Base-by-base conservation (phyloP, 352 stramenopile genomes). In the Phytophthora nicotianae region DNA sequence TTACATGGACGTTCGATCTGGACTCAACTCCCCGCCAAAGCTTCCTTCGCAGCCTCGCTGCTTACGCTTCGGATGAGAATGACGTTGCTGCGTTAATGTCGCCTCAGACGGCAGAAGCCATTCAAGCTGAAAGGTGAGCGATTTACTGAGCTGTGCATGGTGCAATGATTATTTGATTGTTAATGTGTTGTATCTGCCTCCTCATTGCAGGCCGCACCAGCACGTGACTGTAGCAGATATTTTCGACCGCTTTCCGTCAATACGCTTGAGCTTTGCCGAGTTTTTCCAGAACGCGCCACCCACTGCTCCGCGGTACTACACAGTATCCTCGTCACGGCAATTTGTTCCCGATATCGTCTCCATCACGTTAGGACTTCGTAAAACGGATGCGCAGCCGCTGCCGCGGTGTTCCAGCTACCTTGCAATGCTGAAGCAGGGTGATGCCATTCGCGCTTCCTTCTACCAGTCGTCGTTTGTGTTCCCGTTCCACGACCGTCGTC, bases 1-100 rank as follows among this genome's bases (percentile, higher is more conserved):
- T 95, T 17, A 88, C 63, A 23, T 95, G 87, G 87, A 80, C 66
- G n/a, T 81, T 95, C 10, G 87, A 95, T 46, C 55, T 95, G 19
- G 56, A 77, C 10, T 85, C 85, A 14, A 83, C 83, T 1, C 85
- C 83, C 16, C 76, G 79, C 0, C 59, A 83, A 0, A 77, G 72
- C 9, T 89, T 93, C 53, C 53, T 95, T 9, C 79, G 77, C 8
- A 73, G 64, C 16, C 65, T 95, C 16, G 74, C 83, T 5, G 79
- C 80, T 3, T 91, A 84, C 47, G 77, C 83, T n/a, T 79, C 63
- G 0, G 71, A 90, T 38, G 63, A 80, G n/a, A 61, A 68, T 14
- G 82, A 93, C 13, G 29, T 86, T 41, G 55, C 68, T 45, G 67
- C 63, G 24, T 67, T 93, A 23, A 71, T 75, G 43, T 69, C 65